phyloP scores from a whole-genome alignment of 2,329 filamentous ascomycete genomes.

The Fusarium sp. region DNA sequence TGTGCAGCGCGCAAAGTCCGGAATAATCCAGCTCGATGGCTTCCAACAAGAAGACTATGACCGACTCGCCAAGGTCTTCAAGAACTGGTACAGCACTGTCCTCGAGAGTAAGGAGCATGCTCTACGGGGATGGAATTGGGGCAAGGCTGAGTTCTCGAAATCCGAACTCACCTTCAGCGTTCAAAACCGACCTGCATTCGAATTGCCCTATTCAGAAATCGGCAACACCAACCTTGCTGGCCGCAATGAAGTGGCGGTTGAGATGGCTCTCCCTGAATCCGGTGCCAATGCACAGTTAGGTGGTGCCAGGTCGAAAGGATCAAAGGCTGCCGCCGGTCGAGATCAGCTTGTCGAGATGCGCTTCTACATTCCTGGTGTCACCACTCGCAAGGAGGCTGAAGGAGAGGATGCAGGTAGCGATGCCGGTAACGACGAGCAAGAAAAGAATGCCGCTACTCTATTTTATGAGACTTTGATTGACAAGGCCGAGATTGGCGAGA shows the following conservation, averaged over 20 bases:
- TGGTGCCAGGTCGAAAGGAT: constrained; percentile 80
- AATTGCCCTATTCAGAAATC: constrained; percentile 96
- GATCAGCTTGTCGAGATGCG: constrained; percentile 99
- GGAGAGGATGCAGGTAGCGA: constrained; percentile 79
- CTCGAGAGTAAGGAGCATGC: constrained; percentile 95
- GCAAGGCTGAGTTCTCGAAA: constrained; percentile 96
- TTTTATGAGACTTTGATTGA: constrained; percentile 99
- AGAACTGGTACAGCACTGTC: constrained; percentile 96
- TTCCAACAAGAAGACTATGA: constrained; percentile 97
- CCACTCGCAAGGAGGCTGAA: constrained; percentile 76
- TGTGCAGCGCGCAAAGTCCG: constrained; percentile 78
- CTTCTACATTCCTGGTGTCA: constrained; percentile 95
- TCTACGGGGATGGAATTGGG: constrained; percentile 98
- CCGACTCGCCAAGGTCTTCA: constrained; percentile 91
- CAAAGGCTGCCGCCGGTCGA: constrained; percentile 87
- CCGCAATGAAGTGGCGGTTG: constrained; percentile 96
- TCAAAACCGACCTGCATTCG: constrained; percentile 95
- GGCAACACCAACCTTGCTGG: constrained; percentile 97
- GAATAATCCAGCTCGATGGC: constrained; percentile 92
- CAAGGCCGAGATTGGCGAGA: constrained; percentile 98
- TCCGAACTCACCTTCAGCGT: constrained; percentile 97
- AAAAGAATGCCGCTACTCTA: constrained; percentile 95
- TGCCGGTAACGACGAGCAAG: constrained; percentile 64
- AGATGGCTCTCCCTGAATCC: constrained; percentile 85
- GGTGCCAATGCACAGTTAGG: constrained; percentile 80